A percentile compares a stretch with the other conserved stretches of the same genome.
phyloP scores from a whole-genome alignment of 2,329 filamentous ascomycete genomes.

The Penicillium sp. region DNA sequence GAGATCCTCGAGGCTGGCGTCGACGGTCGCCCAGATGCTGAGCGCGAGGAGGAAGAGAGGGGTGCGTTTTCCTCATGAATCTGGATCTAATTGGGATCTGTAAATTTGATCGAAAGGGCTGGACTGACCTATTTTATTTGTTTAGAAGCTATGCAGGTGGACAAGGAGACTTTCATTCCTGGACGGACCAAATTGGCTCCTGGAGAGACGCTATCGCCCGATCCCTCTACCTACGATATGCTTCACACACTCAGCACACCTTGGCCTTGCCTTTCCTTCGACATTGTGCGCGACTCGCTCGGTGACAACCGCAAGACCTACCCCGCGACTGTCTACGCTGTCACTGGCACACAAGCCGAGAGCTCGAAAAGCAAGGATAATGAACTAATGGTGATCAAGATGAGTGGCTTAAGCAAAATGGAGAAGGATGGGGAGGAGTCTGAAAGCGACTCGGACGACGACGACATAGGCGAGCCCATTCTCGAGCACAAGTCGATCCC shows the following conservation, averaged over 20 bases:
- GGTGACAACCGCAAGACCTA: slow-evolving; percentile 90
- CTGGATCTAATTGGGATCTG: no score
- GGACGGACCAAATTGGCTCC: slow-evolving; percentile 86
- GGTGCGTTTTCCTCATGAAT: slow-evolving; percentile 47
- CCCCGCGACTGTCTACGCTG: slow-evolving; percentile 90
- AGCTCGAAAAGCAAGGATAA: slow-evolving; percentile 73
- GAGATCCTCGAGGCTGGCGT: slow-evolving; percentile 93
- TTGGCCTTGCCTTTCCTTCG: slow-evolving; percentile 96
- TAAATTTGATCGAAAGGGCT: background rate
- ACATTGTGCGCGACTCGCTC: slow-evolving; percentile 79
- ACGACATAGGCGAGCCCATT: slow-evolving; percentile 75
- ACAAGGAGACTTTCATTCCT: slow-evolving; percentile 92
- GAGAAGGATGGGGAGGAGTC: slow-evolving; percentile 66
- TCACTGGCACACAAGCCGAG: slow-evolving; percentile 91
- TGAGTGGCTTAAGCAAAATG: slow-evolving; percentile 87
- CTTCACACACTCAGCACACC: slow-evolving; percentile 89
- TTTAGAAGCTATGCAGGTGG: slow-evolving; percentile 80
- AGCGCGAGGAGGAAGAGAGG: slow-evolving; percentile 82
- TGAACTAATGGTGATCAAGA: slow-evolving; percentile 91
- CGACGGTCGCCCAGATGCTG: slow-evolving; percentile 85
- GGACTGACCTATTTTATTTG: background rate
- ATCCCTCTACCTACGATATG: slow-evolving; percentile 96
- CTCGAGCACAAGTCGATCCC: slow-evolving; percentile 90
- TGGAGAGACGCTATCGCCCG: slow-evolving; percentile 85
- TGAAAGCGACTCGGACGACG: slow-evolving; percentile 68